A percentile compares a stretch with the other conserved stretches of the same genome.
phyloP scores from a whole-genome alignment of 306 rosid species.

The Macrotyloma uniflorum region DNA sequence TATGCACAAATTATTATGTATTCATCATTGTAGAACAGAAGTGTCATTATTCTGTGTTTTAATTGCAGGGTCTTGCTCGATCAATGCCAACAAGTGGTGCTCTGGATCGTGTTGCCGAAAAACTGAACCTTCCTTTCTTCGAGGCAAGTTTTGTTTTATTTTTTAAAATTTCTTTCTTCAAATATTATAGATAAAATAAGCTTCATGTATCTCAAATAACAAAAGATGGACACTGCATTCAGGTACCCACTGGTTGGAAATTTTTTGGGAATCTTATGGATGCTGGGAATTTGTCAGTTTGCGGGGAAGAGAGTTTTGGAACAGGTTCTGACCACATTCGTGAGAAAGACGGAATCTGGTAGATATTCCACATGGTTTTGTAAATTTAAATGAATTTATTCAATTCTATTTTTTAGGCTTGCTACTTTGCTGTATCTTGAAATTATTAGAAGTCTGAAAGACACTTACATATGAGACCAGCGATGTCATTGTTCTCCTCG shows the following conservation, averaged over 20 bases:
- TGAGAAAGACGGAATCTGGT: constrained; percentile 99
- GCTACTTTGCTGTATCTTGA: neutral
- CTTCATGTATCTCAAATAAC: constrained; percentile 36
- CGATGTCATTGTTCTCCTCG: neutral
- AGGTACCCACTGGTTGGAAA: constrained; percentile 99
- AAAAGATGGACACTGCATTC: constrained; percentile 35
- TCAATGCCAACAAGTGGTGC: constrained; percentile 99
- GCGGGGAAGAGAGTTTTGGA: constrained; percentile 99
- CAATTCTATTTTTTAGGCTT: neutral
- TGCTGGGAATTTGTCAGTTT: constrained; percentile 88
- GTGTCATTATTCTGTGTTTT: constrained; percentile 19
- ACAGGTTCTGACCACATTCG: constrained; percentile 99
- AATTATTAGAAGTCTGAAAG: constrained; percentile 10
- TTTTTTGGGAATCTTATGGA: constrained; percentile 99
- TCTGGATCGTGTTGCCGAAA: constrained; percentile 88
- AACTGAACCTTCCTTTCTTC: constrained; percentile 82
- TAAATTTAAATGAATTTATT: neutral
- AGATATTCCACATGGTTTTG: constrained; percentile 40
- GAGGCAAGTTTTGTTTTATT: constrained; percentile 58
- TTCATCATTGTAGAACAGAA: constrained; percentile 21
- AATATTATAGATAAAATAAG: constrained; percentile 31
- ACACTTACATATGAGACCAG: neutral
- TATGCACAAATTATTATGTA: constrained; percentile 6
- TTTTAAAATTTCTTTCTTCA: neutral
- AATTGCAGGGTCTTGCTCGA: constrained; percentile 87